Conservation (phyloP, 1,284 basidiomycete genomes). For the Leccinum pachyderme region DNA sequence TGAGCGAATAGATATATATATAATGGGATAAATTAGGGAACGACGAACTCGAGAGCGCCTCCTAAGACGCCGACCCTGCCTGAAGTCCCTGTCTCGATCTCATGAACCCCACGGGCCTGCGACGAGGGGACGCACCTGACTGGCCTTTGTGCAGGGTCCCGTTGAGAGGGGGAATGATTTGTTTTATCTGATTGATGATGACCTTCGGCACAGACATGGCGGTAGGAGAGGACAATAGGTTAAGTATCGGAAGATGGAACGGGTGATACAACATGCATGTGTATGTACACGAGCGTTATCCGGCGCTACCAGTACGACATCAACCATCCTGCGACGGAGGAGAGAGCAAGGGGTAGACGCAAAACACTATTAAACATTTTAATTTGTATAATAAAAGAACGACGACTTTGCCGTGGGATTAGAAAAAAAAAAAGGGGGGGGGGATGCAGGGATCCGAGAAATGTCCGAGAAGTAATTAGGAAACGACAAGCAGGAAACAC, state of each 20-base stretch:
- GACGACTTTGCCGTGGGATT: slow-evolving; percentile 1
- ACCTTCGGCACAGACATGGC: slow-evolving; percentile 58
- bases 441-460: slow-evolving; percentile 12
- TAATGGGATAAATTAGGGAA: background rate
- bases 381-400: slow-evolving; percentile 21
- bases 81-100: slow-evolving; percentile 23
- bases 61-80: slow-evolving; percentile 92
- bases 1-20: background rate
- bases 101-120: background rate
- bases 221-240: slow-evolving; percentile 5
- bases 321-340: slow-evolving; percentile 3
- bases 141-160: slow-evolving; percentile 93
- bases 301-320: slow-evolving; percentile 11
- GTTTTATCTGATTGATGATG: slow-evolving; percentile 68
- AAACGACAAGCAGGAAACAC: background rate
- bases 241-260: slow-evolving; percentile 11
- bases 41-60: slow-evolving; percentile 78
- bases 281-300: slow-evolving; percentile 21
- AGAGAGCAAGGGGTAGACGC: slow-evolving; percentile 3
- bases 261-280: slow-evolving; percentile 24
- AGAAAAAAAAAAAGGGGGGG: background rate
- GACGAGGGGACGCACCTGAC: slow-evolving; percentile 59
- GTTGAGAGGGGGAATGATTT: slow-evolving; percentile 82
- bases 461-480: slow-evolving; percentile 28
- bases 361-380: slow-evolving; percentile 19